phyloP scores from a whole-genome alignment of 768 basidiomycete species.

The Phylloporus arenicola region DNA sequence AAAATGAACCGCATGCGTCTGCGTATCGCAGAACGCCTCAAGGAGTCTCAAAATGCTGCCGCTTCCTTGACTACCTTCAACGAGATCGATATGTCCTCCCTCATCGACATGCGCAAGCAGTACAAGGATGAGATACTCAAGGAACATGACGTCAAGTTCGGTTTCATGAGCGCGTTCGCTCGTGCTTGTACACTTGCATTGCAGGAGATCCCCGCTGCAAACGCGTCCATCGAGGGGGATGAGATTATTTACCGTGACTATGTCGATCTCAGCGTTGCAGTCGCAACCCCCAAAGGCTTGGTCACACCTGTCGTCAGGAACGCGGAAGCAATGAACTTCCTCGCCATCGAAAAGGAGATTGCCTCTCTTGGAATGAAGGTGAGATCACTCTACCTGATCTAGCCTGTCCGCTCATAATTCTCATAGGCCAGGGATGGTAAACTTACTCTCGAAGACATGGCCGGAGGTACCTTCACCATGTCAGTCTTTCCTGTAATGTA shows the following conservation, averaged over 20 bases:
- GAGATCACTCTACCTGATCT: neutral
- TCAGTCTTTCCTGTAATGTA: conserved; percentile 35
- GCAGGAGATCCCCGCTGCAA: conserved; percentile 88
- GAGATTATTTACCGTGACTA: conserved; percentile 90
- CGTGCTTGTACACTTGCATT: conserved; percentile 79
- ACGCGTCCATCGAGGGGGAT: conserved; percentile 91
- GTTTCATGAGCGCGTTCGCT: conserved; percentile 97
- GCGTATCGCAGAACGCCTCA: conserved; percentile 94
- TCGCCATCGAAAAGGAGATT: conserved; percentile 93
- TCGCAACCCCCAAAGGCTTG: conserved; percentile 94
- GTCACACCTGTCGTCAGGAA: conserved; percentile 96
- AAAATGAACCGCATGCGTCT: conserved; percentile 99
- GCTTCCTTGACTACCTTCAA: conserved; percentile 98
- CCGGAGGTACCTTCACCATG: conserved; percentile 99
- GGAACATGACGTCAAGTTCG: conserved; percentile 91
- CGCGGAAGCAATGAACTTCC: conserved; percentile 76
- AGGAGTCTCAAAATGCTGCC: conserved; percentile 95
- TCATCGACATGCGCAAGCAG: conserved; percentile 87
- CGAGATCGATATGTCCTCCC: conserved; percentile 97
- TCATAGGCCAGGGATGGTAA: conserved; percentile 81
- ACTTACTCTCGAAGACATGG: conserved; percentile 96
- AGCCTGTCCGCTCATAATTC: conserved; percentile 5
- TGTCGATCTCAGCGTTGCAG: conserved; percentile 92
- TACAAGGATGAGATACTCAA: conserved; percentile 93
- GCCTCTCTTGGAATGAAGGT: conserved; percentile 87